These are phyloP conservation scores for Artemisia argyi DNA, from an alignment of 129 eudicot genomes.

Conservation along the genomic window DNA sequence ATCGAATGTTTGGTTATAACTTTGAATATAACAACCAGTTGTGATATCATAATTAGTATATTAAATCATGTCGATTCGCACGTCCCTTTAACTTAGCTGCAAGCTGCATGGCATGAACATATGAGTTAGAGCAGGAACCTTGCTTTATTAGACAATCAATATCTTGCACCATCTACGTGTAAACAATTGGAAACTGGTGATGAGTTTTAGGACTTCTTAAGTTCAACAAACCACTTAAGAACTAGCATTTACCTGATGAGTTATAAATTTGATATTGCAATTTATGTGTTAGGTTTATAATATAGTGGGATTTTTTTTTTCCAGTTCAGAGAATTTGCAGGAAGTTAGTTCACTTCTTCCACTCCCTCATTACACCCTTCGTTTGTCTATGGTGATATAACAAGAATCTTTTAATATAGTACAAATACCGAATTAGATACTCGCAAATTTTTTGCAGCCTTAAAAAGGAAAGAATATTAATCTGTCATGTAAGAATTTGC, in stretches of 20 bases:
- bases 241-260: not conserved
- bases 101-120: conserved; percentile 13
- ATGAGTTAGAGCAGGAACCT: conserved; percentile 12
- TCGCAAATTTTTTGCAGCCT: conserved; percentile 32
- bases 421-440: conserved; percentile 28
- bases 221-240: conserved; percentile 2
- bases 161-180: conserved; percentile 5
- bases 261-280: not conserved
- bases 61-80: conserved; percentile 13
- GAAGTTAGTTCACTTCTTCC: too few relatives aligned
- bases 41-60: conserved; percentile 27
- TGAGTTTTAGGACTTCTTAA: not conserved
- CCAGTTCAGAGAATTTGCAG: too few relatives aligned
- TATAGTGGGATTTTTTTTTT: not conserved
- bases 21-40: conserved; percentile 20
- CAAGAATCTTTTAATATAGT: conserved; percentile 24
- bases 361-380: too few relatives aligned
- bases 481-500: conserved; percentile 22
- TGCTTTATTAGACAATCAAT: not conserved
- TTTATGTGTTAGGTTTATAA: not conserved
- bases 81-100: conserved; percentile 6
- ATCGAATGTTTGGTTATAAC: conserved; percentile 26
- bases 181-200: not conserved
- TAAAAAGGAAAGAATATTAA: conserved; percentile 33
- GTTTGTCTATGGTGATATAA: too few relatives aligned